Conservation (phyloP, 139 green algal genomes). For the Micractinium sp. region DNA sequence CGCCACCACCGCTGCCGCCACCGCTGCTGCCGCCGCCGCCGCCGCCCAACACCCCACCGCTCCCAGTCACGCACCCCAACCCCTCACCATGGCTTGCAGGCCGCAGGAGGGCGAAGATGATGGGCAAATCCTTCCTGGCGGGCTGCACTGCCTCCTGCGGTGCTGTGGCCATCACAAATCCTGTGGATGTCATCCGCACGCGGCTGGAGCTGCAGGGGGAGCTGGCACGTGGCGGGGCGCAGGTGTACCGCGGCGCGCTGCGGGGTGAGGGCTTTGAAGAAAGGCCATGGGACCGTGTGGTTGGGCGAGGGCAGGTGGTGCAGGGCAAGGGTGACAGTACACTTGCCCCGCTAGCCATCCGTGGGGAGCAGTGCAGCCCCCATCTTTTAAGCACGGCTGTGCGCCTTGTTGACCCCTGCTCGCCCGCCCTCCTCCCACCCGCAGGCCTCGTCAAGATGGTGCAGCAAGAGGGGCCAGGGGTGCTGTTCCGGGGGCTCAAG, state of each 20-base stretch:
- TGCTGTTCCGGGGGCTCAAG: conserved; percentile 20
- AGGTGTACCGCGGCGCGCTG: conserved; percentile 7
- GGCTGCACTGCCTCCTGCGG: conserved; percentile 57
- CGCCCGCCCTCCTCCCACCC: not conserved
- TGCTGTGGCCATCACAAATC: conserved; percentile 71
- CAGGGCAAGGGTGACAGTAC: too few species aligned
- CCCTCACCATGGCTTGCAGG: not conserved
- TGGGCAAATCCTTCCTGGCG: conserved; percentile 2
- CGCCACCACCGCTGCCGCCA: too few species aligned
- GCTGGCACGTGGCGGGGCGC: conserved; percentile 2
- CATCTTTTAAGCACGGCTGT: not conserved
- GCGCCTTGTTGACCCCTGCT: not conserved
- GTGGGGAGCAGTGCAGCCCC: not conserved
- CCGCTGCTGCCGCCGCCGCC: too few species aligned
- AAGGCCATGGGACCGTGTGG: too few species aligned
- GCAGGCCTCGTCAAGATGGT: conserved; percentile 6
- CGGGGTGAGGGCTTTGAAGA: not conserved
- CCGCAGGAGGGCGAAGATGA: not conserved
- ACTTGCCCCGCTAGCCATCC: too few species aligned
- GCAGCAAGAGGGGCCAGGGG: not conserved
- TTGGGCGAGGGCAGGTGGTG: not conserved
- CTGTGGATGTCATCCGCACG: conserved; percentile 82
- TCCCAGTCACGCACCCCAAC: not conserved
- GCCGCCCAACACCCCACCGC: too few species aligned
- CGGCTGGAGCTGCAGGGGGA: conserved; percentile 61